A percentile compares a stretch with the other conserved stretches of the same genome.
Evolutionary conservation across 306 rosid species (phyloP).

Genomic region (Prunus dulcis): DNA sequence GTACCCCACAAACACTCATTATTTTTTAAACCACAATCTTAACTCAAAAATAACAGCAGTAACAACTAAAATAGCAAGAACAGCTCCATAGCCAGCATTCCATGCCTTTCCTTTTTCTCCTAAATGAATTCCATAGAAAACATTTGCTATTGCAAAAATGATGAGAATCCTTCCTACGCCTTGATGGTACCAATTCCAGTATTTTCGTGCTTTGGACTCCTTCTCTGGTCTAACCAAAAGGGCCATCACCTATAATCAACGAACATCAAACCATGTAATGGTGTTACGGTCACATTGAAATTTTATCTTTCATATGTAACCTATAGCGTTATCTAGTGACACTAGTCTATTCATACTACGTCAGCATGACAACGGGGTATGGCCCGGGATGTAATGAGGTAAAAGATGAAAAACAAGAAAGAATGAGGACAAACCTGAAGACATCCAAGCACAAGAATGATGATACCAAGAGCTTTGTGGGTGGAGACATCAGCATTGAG

Average conservation of each 20-base stretch:
- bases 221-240: slow-evolving; percentile 54
- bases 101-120: slow-evolving; percentile 51
- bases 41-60: slow-evolving; percentile 47
- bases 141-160: slow-evolving; percentile 55
- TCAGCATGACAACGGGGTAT: not conserved
- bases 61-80: slow-evolving; percentile 40
- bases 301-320: no score
- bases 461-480: slow-evolving; percentile 65
- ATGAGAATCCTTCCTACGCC: slow-evolving; percentile 54
- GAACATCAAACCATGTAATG: not conserved
- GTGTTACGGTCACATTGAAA: not conserved
- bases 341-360: not conserved
- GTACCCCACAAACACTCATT: not conserved
- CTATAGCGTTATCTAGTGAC: not conserved
- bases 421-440: slow-evolving; percentile 56
- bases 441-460: slow-evolving; percentile 51
- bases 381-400: not conserved
- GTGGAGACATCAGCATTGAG: slow-evolving; percentile 32
- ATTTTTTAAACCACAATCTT: slow-evolving; percentile 36
- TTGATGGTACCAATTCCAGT: slow-evolving; percentile 77
- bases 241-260: slow-evolving; percentile 52
- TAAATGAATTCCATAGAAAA: slow-evolving; percentile 71
- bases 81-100: slow-evolving; percentile 57
- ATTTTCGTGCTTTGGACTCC: slow-evolving; percentile 52
- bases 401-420: not conserved